Conservation (phyloP, 768 basidiomycete species). For the Lactarius hatsudake region DNA sequence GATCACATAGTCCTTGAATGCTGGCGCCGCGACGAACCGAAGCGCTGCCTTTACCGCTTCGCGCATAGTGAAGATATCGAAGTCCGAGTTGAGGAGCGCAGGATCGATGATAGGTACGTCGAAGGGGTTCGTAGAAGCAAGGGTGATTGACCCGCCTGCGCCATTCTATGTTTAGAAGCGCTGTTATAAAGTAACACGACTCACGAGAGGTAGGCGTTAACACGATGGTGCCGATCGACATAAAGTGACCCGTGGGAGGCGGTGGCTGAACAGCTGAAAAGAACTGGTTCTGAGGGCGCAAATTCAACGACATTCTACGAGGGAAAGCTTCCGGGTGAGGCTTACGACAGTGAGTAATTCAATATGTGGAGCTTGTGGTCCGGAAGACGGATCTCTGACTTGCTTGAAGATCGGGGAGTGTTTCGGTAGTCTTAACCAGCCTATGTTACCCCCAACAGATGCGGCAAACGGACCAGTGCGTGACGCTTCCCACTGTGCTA, state of each 20-base stretch:
- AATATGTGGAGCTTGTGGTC: conserved; percentile 23
- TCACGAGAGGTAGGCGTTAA: conserved; percentile 29
- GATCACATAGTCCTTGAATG: conserved; percentile 9
- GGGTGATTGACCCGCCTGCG: conserved; percentile 29
- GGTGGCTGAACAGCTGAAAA: conserved; percentile 3
- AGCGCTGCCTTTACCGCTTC: conserved; percentile 5
- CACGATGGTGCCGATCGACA: conserved; percentile 24
- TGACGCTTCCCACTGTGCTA: conserved; percentile 15
- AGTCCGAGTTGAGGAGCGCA: conserved; percentile 8
- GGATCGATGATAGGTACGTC: conserved; percentile 32
- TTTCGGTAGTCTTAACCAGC: conserved; percentile 16
- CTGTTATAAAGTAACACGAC: background rate
- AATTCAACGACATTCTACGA: background rate
- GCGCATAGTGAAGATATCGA: conserved; percentile 16
- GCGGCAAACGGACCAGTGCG: conserved; percentile 17
- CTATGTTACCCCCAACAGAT: background rate
- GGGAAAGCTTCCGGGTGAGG: background rate
- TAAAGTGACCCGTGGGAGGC: conserved; percentile 28
- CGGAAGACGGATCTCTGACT: conserved; percentile 21
- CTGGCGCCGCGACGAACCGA: conserved; percentile 5
- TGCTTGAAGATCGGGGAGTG: conserved; percentile 14
- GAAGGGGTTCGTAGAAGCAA: conserved; percentile 31
- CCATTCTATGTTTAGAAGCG: background rate
- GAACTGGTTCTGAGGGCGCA: conserved; percentile 8
- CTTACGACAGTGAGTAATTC: conserved; percentile 22